A percentile compares a stretch with the other conserved stretches of the same genome.
Conservation (phyloP, 2,329 filamentous ascomycete species). For the Colletotrichum shisoi region DNA sequence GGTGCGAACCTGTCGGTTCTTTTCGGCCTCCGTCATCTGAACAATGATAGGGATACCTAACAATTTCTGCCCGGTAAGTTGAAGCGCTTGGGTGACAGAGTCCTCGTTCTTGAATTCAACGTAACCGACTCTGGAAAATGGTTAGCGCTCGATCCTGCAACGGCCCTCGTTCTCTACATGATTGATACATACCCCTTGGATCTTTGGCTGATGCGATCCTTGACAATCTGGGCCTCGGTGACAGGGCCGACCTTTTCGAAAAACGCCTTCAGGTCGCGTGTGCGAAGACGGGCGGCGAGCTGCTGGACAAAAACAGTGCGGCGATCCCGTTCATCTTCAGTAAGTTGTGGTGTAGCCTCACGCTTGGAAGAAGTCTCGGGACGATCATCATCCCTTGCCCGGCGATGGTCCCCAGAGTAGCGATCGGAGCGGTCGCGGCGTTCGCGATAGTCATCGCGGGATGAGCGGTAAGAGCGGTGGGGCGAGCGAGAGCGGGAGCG, state of each 20-base stretch:
- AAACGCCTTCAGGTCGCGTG: conserved; percentile 90
- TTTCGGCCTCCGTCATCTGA: conserved; percentile 97
- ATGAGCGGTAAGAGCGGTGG: conserved; percentile 62
- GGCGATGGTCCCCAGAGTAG: conserved; percentile 55
- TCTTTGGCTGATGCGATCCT: conserved; percentile 93
- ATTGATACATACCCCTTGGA: conserved; percentile 82
- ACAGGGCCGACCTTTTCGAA: conserved; percentile 95
- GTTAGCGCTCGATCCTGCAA: conserved; percentile 49
- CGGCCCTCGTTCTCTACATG: conserved; percentile 16
- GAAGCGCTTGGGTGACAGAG: conserved; percentile 89
- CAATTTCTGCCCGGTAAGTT: conserved; percentile 98
- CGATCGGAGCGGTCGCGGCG: conserved; percentile 57
- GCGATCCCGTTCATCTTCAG: conserved; percentile 94
- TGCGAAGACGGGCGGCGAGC: conserved; percentile 90
- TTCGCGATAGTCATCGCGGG: conserved; percentile 65
- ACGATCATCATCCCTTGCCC: conserved; percentile 61
- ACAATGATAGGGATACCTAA: conserved; percentile 98
- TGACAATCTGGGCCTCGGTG: conserved; percentile 97
- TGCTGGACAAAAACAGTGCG: conserved; percentile 99
- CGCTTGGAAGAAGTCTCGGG: conserved; percentile 50
- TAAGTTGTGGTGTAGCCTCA: conserved; percentile 74
- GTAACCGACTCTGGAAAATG: conserved; percentile 81
- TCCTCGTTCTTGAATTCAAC: conserved; percentile 98
- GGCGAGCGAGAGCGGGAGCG: conserved; percentile 77
- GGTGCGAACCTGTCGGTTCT: conserved; percentile 94